Evolutionary conservation across 257 asterid genomes (phyloP).

Genomic region (Striga asiatica): DNA sequence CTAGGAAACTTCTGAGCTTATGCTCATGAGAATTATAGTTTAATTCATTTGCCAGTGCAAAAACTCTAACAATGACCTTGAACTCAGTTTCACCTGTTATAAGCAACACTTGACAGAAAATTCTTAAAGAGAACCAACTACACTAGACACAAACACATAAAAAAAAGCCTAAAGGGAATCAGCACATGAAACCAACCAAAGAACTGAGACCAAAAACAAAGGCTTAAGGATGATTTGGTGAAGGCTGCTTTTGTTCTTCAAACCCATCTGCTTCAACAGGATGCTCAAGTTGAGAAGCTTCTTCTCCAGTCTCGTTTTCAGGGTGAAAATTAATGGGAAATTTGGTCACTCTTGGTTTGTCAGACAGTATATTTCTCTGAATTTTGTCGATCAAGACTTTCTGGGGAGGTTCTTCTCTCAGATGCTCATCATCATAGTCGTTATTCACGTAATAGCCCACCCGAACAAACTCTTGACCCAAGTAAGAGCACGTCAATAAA

Average conservation of each 20-base stretch:
- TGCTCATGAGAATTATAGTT: too few relatives aligned
- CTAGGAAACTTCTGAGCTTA: background rate
- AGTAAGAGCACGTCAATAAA: constrained; percentile 79
- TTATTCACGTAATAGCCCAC: constrained; percentile 93
- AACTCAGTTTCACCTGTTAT: constrained; percentile 2
- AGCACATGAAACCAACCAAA: constrained; percentile 4
- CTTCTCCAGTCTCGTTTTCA: constrained; percentile 61
- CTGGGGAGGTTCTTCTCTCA: constrained; percentile 82
- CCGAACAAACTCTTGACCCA: constrained; percentile 88
- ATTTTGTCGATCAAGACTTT: constrained; percentile 70
- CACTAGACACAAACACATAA: constrained; percentile 10
- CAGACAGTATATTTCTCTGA: constrained; percentile 73
- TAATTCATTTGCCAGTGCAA: background rate
- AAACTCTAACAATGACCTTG: constrained; percentile 1
- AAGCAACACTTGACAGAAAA: background rate
- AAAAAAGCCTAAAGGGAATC: background rate
- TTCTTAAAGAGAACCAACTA: constrained; percentile 14
- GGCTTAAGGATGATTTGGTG: constrained; percentile 19
- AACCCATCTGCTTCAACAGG: constrained; percentile 40
- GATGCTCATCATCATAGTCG: constrained; percentile 78
- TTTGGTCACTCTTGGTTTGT: constrained; percentile 92
- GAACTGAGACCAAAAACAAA: background rate
- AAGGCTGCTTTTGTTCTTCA: constrained; percentile 35
- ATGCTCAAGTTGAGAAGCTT: constrained; percentile 39
- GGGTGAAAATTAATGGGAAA: constrained; percentile 60